A percentile compares a stretch with the other conserved stretches of the same genome.
phyloP scores from a whole-genome alignment of 345 rosid genomes.

The Eucalyptus caleyi region DNA sequence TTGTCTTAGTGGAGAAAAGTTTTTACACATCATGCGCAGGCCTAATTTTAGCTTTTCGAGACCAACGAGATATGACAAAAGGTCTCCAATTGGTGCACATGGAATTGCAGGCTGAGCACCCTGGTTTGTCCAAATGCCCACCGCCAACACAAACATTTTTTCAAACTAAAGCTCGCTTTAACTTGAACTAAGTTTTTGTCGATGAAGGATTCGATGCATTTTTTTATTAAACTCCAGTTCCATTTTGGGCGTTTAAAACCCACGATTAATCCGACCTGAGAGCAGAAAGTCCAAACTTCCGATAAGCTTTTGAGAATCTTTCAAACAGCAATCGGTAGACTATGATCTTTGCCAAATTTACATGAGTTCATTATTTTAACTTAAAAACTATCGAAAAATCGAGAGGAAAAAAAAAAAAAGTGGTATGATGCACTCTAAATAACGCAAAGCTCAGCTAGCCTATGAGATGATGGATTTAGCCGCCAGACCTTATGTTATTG shows the following conservation, averaged over 20 bases:
- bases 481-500: background rate
- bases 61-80: background rate
- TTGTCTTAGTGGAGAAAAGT: background rate
- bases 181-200: background rate
- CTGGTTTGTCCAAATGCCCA: background rate
- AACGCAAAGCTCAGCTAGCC: background rate
- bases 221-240: background rate
- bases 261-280: background rate
- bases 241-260: background rate
- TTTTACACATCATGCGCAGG: background rate
- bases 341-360: background rate
- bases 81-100: background rate
- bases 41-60: background rate
- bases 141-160: background rate
- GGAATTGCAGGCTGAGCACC: background rate
- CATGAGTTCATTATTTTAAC: background rate
- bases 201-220: background rate
- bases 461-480: background rate
- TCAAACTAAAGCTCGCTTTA: background rate
- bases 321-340: background rate
- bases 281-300: background rate
- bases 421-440: background rate
- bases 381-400: background rate
- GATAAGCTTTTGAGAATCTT: background rate
- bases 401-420: background rate